These are phyloP conservation scores for Citrus unshiu DNA, from an alignment of 345 rosid genomes.

Conservation along the genomic window DNA sequence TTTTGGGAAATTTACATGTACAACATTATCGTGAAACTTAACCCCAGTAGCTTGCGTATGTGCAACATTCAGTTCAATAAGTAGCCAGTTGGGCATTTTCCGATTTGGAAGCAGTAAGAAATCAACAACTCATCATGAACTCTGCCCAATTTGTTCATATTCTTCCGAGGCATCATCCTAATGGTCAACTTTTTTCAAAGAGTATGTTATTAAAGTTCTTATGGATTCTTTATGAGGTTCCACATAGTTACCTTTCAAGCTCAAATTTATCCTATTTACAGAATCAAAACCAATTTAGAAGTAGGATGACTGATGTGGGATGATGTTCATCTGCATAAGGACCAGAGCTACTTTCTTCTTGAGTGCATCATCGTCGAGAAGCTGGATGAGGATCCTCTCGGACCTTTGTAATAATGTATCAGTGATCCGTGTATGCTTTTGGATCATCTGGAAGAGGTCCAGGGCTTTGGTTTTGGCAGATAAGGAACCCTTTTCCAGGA, in stretches of 20 bases:
- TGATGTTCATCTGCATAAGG: slow-evolving; percentile 39
- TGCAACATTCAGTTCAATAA: neutral
- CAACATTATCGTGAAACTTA: neutral
- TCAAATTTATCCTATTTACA: neutral
- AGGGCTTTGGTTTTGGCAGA: slow-evolving; percentile 45
- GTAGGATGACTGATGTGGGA: slow-evolving; percentile 58
- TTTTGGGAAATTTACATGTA: slow-evolving; percentile 1
- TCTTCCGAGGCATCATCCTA: neutral
- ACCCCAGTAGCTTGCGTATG: neutral
- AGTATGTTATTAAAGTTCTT: neutral
- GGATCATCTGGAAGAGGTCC: slow-evolving; percentile 42
- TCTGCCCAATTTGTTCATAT: neutral
- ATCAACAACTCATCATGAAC: neutral
- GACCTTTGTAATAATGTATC: slow-evolving; percentile 25
- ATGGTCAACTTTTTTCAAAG: neutral
- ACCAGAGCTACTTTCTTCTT: slow-evolving; percentile 45
- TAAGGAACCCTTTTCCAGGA: slow-evolving; percentile 45
- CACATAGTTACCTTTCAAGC: no score
- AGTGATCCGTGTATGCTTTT: slow-evolving; percentile 21
- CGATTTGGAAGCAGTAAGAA: neutral
- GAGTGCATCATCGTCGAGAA: slow-evolving; percentile 35
- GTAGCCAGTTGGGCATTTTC: neutral
- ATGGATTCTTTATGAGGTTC: neutral
- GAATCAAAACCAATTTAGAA: slow-evolving; percentile 25
- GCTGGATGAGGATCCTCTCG: slow-evolving; percentile 46